Base-by-base conservation (phyloP, 2,329 filamentous ascomycete genomes). In the Botryotinia calthae region DNA sequence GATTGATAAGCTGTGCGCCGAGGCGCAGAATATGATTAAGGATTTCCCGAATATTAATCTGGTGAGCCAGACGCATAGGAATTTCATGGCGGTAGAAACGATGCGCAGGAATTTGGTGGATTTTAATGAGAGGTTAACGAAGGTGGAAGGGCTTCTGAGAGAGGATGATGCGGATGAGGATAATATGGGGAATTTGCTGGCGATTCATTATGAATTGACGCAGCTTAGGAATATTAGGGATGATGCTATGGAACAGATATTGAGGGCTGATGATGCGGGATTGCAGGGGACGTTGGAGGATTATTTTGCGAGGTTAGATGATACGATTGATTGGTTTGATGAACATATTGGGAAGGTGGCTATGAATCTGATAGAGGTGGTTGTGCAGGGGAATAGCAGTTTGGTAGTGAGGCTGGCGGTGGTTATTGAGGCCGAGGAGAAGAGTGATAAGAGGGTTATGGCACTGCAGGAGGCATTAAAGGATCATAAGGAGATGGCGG, bases 211-310 rank as follows among this genome's bases (percentile, higher is more conserved):
- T 86, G 94, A 95, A 81, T 88, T 99, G 78, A 98, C 94, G 6
- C 90, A 93, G 82, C 85, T 99, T 82, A 88, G 96, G 75, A 97
- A 99, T 82, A 97, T 99, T 76, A 90, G 95, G 73, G 96, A 98
- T 84, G 93, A 97, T 82, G 95, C 96, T 46, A 95, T 98, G 88
- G 94, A 97, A 80, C 96, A 99, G 86, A 97, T 98, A 80, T 90
- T 91, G 80, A 87, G 91, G 76, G 89, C 91, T 20, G 87, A 91
- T 75, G 93, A 96, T 79, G 82, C 85, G 14, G 91, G 92, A 77
- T 86, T 96, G 73, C 91, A 95, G 81, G 88, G 88, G 67, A 98
- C 95, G 2, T 84, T 99, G 68, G 90, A 94, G 79, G 94, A 98
- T 81, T 95, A 97, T 83, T 99, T 99, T 82, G 87, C 91, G 72